Percentiles rank a stretch among this genome's conserved stretches.
Conservation (phyloP, 768 basidiomycete genomes). For the Podaxis pistillaris region DNA sequence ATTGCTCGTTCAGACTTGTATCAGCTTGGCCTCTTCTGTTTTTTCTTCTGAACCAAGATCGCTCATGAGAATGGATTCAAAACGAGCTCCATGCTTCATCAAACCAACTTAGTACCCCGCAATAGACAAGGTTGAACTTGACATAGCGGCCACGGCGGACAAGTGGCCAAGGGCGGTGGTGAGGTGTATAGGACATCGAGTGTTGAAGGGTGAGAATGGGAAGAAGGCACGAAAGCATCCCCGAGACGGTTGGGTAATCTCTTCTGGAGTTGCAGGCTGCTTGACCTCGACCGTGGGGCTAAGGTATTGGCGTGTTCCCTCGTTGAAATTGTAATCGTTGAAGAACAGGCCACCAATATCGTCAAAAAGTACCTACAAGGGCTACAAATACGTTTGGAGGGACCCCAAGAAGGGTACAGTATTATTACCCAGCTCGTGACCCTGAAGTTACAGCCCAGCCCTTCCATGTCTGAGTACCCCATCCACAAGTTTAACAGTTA, state of each 20-base stretch:
- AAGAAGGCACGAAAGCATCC: neutral
- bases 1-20: slow-evolving; percentile 57
- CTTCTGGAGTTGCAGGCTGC: neutral
- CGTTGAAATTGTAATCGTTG: neutral
- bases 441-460: no score
- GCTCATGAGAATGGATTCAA: slow-evolving; percentile 83
- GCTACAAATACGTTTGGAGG: neutral
- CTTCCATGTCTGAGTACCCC: no score
- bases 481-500: no score
- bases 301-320: neutral
- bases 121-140: neutral
- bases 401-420: neutral
- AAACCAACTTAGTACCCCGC: slow-evolving; percentile 23
- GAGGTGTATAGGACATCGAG: neutral
- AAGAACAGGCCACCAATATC: neutral
- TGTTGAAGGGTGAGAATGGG: neutral
- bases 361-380: neutral
- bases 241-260: neutral
- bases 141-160: neutral
- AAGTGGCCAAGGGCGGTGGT: neutral
- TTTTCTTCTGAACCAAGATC: slow-evolving; percentile 62
- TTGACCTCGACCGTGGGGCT: neutral
- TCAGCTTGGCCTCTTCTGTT: slow-evolving; percentile 63
- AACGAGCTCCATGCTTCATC: slow-evolving; percentile 79
- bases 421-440: no score